Base-by-base conservation (phyloP, 169 alveolate species). In the Perkinsus marinus region DNA sequence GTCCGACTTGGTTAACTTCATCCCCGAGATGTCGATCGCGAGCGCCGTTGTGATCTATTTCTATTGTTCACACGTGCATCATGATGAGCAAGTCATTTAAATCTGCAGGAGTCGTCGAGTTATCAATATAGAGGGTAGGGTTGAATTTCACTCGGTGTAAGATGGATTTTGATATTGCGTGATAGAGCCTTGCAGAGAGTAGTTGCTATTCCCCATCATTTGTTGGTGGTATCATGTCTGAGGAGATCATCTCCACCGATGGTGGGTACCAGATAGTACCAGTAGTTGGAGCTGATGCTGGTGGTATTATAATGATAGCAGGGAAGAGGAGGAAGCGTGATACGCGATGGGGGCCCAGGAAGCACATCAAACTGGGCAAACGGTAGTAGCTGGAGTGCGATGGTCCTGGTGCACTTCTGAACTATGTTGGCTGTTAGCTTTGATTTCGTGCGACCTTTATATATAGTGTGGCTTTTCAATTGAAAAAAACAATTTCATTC, bases 1-100 rank as follows among this genome's bases (percentile, higher is more conserved):
- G 36, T 94, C 97, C 37, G 96, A 96, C 90, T 98, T 99, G 99
- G 95, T 97, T 16, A 98, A 98, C n/a, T n/a, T n/a, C n/a, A n/a
- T n/a, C n/a, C n/a, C n/a, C n/a, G n/a, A n/a, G 46, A 41, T 3
- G 46, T 41, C 19, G 46, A 41, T 41, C 46, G 46, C 46, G 46
- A 3, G 10, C 46, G 46, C 46, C 46, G 10, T 41, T 10, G 46
- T 41, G 46, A 41, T 41, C 46, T 3, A 41, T 41, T 41, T 10
- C 10, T n/a, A n/a, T n/a, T n/a, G n/a, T n/a, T n/a, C n/a, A n/a
- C n/a, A n/a, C n/a, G n/a, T n/a, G n/a, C n/a, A n/a, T n/a, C n/a
- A n/a, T n/a, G n/a, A n/a, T n/a, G n/a, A 41, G 46, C 46, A 10
- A 41, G 3, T 3, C 46, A 3, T 41, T 10, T 41, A 6, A 10